These are phyloP conservation scores for Vigna nakashimae DNA, from an alignment of 306 rosid species.

Conservation along the genomic window DNA sequence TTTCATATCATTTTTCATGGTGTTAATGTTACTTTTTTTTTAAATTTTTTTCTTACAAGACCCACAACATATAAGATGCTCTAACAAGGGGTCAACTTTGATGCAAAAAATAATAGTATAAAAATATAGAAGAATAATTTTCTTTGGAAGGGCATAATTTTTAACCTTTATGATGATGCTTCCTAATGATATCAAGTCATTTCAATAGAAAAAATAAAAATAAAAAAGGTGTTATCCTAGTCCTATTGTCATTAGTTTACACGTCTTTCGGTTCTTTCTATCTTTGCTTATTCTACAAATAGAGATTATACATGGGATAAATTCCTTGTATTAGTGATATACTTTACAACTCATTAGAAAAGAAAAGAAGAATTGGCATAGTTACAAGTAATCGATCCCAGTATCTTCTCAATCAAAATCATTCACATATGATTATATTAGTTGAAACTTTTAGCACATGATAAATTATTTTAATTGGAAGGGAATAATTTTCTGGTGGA, in stretches of 20 bases:
- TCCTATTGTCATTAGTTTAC: constrained; percentile 18
- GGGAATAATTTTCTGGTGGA: constrained; percentile 32
- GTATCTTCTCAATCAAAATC: constrained; percentile 45
- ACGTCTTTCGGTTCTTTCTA: constrained; percentile 35
- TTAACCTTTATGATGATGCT: constrained; percentile 37
- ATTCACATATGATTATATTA: constrained; percentile 11
- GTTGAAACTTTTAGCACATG: constrained; percentile 13
- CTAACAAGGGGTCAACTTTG: not conserved
- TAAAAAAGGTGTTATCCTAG: not conserved
- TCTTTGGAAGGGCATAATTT: not conserved
- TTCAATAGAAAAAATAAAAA: not conserved
- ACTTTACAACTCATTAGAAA: constrained; percentile 49
- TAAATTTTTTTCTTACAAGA: not conserved
- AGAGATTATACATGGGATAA: constrained; percentile 39
- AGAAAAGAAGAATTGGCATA: constrained; percentile 10
- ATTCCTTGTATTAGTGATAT: constrained; percentile 45
- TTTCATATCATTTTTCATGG: not conserved
- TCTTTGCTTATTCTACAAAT: constrained; percentile 39
- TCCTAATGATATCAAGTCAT: constrained; percentile 39
- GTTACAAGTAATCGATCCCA: constrained; percentile 30
- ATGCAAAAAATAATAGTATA: not conserved
- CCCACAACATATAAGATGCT: not conserved
- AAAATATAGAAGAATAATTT: constrained; percentile 22
- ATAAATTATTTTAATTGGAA: constrained; percentile 47
- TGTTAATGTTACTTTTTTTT: not conserved